Percentiles rank a stretch among this genome's conserved stretches.
phyloP scores from a whole-genome alignment of 108 stramenopile species.

The Nitzschia putrida region DNA sequence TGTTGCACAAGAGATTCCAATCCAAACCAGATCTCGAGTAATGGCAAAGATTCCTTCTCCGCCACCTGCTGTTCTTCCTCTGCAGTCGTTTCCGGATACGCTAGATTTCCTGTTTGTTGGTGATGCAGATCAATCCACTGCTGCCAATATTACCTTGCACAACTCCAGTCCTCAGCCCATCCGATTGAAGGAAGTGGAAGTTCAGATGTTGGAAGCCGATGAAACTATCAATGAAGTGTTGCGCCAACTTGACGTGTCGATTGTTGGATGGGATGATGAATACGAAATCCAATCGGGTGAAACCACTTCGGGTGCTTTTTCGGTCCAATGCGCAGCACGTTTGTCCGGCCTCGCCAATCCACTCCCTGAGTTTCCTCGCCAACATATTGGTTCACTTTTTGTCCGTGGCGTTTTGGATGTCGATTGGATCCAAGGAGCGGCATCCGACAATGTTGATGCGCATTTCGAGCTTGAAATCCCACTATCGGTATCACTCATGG shows the following conservation, averaged over 20 bases:
- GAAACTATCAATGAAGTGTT: not conserved
- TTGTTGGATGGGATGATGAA: not conserved
- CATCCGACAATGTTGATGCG: too few relatives aligned
- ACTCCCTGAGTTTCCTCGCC: slow-evolving; percentile 1
- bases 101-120: slow-evolving; percentile 56
- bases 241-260: not conserved
- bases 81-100: slow-evolving; percentile 31
- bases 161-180: slow-evolving; percentile 40
- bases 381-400: slow-evolving; percentile 19
- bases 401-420: slow-evolving; percentile 37
- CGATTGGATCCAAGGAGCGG: slow-evolving; percentile 16
- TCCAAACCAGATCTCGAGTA: too few relatives aligned
- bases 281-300: not conserved
- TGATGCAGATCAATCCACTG: slow-evolving; percentile 24
- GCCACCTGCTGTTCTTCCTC: not conserved
- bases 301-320: slow-evolving; percentile 3
- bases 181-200: slow-evolving; percentile 43
- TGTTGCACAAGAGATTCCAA: not conserved
- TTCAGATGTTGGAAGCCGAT: not conserved
- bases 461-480: slow-evolving; percentile 34
- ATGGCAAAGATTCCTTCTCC: not conserved
- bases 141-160: slow-evolving; percentile 33
- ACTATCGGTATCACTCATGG: slow-evolving; percentile 25
- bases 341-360: not conserved
- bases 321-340: not conserved